Conservation (phyloP, 2,329 filamentous ascomycete genomes). For the Orbilia oligospora region DNA sequence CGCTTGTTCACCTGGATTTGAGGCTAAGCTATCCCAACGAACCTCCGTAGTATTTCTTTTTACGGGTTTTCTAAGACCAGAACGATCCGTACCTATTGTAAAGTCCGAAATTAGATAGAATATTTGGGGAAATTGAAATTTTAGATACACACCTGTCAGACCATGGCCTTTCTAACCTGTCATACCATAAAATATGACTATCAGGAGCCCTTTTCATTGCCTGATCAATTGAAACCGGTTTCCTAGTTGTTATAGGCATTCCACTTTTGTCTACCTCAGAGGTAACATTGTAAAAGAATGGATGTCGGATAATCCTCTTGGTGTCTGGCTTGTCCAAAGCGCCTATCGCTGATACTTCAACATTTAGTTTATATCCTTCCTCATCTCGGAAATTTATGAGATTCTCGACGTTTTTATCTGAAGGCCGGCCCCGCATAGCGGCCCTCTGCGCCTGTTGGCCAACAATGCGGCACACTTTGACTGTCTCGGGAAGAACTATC, state of each 20-base stretch:
- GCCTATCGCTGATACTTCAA: not conserved
- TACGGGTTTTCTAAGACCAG: slow-evolving; percentile 8
- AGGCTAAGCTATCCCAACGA: too few species aligned
- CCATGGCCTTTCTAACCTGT: slow-evolving; percentile 39
- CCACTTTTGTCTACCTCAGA: not conserved
- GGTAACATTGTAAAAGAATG: slow-evolving; percentile 1
- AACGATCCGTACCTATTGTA: slow-evolving; percentile 38
- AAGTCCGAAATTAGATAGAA: not conserved
- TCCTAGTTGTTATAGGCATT: not conserved
- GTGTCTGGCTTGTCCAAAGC: not conserved
- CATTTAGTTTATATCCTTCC: not conserved
- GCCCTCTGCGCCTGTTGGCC: not conserved
- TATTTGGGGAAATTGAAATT: not conserved
- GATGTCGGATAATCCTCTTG: not conserved
- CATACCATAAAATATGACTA: slow-evolving; percentile 41
- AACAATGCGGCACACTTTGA: slow-evolving; percentile 37
- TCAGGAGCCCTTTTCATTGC: not conserved
- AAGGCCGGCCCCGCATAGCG: not conserved
- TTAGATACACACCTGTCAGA: slow-evolving; percentile 24
- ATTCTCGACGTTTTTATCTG: not conserved
- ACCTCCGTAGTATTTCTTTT: too few species aligned
- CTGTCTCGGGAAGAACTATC: slow-evolving; percentile 30
- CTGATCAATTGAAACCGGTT: not conserved
- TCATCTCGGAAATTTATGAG: slow-evolving; percentile 2
- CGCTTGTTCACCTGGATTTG: too few species aligned